Evolutionary conservation across 768 basidiomycete genomes (phyloP), one percentile per base, ranked within the genome.

Genomic region (Russula earlei): DNA sequence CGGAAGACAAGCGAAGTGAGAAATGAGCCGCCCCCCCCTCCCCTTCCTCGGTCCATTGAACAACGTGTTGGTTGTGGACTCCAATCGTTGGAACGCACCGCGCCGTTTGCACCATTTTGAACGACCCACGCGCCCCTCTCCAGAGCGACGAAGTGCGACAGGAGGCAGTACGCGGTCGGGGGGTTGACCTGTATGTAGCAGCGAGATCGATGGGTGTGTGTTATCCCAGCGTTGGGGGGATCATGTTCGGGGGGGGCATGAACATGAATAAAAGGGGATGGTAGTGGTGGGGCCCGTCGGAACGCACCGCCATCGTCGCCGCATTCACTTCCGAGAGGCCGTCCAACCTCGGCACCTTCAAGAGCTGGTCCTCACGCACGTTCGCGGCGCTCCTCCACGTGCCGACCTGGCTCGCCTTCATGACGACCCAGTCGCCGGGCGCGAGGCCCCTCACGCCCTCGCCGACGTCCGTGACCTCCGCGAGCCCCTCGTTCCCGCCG

Each of bases 91-190:
- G 70, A 5, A 31, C 82, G 46, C 55, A 89, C 90, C 19, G 87
- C 85, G 62, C 86, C 86, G 63, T 93, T 93, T 19, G 83, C 84
- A 25, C 88, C 91, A 59, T 92, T 93, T 68, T 93, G 91, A 11
- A 93, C 67, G 15, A 94, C 74, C 84, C 84, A 92, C 45, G 89
- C 86, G 4, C 84, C 89, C 46, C 76, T 72, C 49, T 78, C 59
- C 41, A 91, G 75, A 34, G 74, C 62, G 6, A 82, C 76, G 67
- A 84, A 91, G 53, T 86, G 80, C 33, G 75, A 75, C 10, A 94
- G 76, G 84, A 94, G 87, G 63, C 85, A 84, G 60, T 84, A 84
- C 1, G 91, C 91, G 0, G 91, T 89, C 0, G 89, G 75, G 2
- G 87, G 87, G 65, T 94, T 94, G 25, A 91, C 82, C 82, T 88